Percentiles rank a stretch among this genome's conserved stretches.
Evolutionary conservation across 202 grass and related monocot species (phyloP).

Genomic region (Elaeis oleifera): DNA sequence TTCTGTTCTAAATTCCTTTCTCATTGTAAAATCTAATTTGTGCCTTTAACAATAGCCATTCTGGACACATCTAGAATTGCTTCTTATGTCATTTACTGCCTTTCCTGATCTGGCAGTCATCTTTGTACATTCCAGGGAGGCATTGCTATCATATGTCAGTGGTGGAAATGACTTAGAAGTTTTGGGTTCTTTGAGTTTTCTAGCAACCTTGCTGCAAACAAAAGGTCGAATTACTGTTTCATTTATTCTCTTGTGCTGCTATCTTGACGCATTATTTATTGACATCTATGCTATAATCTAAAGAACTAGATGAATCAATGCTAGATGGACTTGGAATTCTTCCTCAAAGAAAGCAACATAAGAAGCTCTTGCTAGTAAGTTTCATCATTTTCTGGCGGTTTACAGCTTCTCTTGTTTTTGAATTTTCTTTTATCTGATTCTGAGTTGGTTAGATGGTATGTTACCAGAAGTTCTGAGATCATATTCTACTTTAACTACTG

Average conservation of each 20-base stretch:
- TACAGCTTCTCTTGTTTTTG: too few species aligned
- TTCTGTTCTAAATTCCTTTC: too few species aligned
- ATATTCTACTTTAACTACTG: too few species aligned
- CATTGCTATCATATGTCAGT: conserved; percentile 69
- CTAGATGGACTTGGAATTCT: conserved; percentile 98
- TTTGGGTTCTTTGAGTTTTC: conserved; percentile 86
- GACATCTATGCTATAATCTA: conserved; percentile 17
- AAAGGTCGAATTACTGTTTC: conserved; percentile 52
- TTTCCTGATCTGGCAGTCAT: neutral
- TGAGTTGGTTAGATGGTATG: too few species aligned
- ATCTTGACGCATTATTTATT: conserved; percentile 18
- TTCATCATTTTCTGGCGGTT: neutral
- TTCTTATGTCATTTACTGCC: too few species aligned
- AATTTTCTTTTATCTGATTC: too few species aligned
- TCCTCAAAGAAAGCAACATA: conserved; percentile 99
- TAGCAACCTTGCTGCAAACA: conserved; percentile 91
- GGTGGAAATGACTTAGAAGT: conserved; percentile 61
- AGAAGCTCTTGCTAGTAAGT: conserved; percentile 91
- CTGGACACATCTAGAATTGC: too few species aligned
- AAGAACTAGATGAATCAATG: conserved; percentile 98
- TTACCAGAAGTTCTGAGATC: too few species aligned
- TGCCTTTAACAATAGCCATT: too few species aligned
- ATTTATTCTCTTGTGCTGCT: conserved; percentile 8
- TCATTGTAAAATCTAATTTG: too few species aligned
- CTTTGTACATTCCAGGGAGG: conserved; percentile 56